A percentile compares a stretch with the other conserved stretches of the same genome.
Conservation (phyloP, 1,284 basidiomycete species). For the Cutaneotrichosporon cavernicola region DNA sequence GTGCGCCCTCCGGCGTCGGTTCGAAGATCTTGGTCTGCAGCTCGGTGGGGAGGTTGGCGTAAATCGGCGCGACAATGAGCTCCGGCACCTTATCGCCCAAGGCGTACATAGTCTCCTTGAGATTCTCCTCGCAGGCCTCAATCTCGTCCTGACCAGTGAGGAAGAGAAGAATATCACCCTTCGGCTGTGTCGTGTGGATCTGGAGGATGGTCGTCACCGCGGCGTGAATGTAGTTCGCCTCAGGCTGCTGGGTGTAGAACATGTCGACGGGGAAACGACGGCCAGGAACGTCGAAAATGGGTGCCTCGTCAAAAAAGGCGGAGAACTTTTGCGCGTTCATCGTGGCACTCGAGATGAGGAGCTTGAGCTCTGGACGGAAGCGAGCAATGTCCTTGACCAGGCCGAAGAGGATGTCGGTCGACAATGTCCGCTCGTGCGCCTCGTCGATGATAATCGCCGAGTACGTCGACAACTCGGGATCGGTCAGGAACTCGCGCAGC, state of each 20-base stretch:
- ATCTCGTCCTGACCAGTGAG: constrained; percentile 99
- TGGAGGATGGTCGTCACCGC: constrained; percentile 98
- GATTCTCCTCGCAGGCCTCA: constrained; percentile 91
- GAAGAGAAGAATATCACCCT: constrained; percentile 97
- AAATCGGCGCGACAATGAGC: constrained; percentile 93
- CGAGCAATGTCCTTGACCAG: constrained; percentile 98
- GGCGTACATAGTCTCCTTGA: constrained; percentile 90
- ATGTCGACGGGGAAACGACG: constrained; percentile 97
- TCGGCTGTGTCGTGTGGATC: constrained; percentile 97
- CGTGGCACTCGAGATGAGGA: constrained; percentile 94
- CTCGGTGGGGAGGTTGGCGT: constrained; percentile 95
- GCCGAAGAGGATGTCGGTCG: constrained; percentile 94
- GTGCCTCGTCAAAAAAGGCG: constrained; percentile 91
- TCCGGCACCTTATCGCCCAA: constrained; percentile 95
- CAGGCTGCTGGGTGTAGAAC: constrained; percentile 95
- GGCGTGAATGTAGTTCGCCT: constrained; percentile 97
- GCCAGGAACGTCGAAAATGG: constrained; percentile 93
- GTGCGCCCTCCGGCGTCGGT: constrained; percentile 90
- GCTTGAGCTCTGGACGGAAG: constrained; percentile 84
- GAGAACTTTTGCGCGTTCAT: constrained; percentile 96
- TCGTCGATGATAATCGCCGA: constrained; percentile 93
- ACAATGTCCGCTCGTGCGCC: constrained; percentile 91
- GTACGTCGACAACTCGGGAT: constrained; percentile 89
- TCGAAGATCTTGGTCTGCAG: constrained; percentile 99
- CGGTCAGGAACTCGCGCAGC: constrained; percentile 91